These are phyloP conservation scores for Mrakia hoshinonis DNA, from an alignment of 768 basidiomycete species.

Conservation along the genomic window DNA sequence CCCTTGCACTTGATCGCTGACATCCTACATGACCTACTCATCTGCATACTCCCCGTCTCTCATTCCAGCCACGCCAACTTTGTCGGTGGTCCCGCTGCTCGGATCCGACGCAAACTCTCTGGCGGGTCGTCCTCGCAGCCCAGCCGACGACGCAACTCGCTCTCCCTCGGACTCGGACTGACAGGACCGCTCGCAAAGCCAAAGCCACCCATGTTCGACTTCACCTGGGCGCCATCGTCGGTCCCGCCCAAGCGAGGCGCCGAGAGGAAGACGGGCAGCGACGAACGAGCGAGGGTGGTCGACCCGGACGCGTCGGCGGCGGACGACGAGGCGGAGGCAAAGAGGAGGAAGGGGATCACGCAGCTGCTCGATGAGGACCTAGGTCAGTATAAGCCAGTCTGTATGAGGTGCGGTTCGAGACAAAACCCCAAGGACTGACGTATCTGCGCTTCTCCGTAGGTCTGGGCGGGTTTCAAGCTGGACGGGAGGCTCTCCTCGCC, in stretches of 20 bases:
- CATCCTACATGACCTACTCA: no score
- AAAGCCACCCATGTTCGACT: not conserved
- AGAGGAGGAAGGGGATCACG: not conserved
- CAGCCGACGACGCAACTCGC: not conserved
- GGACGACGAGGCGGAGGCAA: not conserved
- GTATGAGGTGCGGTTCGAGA: not conserved
- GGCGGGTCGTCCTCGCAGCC: not conserved
- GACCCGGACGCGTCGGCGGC: not conserved
- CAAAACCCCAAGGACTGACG: not conserved
- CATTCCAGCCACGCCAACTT: conserved; percentile 13
- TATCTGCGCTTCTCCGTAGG: not conserved
- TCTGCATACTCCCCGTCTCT: not conserved
- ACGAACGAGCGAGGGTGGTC: not conserved
- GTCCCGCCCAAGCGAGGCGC: not conserved
- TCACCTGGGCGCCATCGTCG: not conserved
- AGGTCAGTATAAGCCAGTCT: not conserved
- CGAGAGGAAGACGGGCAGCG: not conserved
- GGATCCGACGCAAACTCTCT: not conserved
- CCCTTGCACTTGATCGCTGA: no score
- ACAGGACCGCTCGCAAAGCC: not conserved
- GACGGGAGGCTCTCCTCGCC: not conserved
- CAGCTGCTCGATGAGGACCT: not conserved
- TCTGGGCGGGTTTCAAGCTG: not conserved
- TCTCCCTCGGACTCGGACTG: not conserved
- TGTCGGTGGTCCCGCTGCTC: not conserved